These are phyloP conservation scores for Thymus quinquecostatus DNA, from an alignment of 257 asterid genomes.

Conservation along the genomic window DNA sequence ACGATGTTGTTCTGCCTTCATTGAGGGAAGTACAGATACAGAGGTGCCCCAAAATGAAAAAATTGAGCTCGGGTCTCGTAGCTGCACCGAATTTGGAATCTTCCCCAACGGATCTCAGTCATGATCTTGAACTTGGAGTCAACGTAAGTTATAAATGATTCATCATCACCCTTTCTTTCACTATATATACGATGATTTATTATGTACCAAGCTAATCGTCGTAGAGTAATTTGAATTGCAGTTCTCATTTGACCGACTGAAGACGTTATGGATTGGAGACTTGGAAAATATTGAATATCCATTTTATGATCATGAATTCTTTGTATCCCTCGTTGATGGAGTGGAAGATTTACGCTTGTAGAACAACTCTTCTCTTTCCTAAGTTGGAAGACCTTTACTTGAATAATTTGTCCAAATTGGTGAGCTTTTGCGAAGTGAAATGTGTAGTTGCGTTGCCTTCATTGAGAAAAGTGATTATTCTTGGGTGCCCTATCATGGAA, in stretches of 20 bases:
- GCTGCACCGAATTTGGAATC: background rate
- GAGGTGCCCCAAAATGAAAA: background rate
- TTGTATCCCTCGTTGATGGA: background rate
- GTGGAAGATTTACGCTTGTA: background rate
- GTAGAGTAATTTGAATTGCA: background rate
- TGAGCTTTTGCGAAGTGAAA: background rate
- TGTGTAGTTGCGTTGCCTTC: background rate
- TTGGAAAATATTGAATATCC: background rate
- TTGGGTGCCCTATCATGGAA: background rate
- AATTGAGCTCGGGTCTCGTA: background rate
- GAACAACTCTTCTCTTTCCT: background rate
- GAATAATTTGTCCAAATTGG: background rate
- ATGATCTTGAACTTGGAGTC: too few species aligned
- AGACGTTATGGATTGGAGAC: background rate
- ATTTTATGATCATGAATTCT: background rate
- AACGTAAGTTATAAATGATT: too few species aligned
- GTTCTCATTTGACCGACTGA: background rate
- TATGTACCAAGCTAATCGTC: too few species aligned
- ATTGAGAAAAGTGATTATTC: background rate
- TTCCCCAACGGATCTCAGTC: background rate
- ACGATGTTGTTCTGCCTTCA: background rate
- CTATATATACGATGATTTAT: too few species aligned
- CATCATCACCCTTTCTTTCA: too few species aligned
- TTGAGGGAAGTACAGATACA: background rate
- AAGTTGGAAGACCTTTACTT: background rate